A percentile compares a stretch with the other conserved stretches of the same genome.
Conservation (phyloP, 2,329 filamentous ascomycete species). For the Fusarium bulbicola region DNA sequence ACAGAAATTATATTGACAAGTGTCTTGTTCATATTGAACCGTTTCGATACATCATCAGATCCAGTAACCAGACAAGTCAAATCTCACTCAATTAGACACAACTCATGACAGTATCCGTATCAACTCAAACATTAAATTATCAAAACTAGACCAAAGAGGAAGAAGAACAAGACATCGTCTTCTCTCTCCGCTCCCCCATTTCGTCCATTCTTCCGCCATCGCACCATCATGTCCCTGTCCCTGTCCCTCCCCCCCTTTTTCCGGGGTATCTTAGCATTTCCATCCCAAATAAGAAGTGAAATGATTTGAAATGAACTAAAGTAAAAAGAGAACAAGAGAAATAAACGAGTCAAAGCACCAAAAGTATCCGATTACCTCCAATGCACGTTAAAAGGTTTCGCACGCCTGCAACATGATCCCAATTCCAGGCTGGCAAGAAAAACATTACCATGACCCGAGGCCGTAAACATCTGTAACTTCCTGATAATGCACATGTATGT, state of each 20-base stretch:
- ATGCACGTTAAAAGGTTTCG: conserved; percentile 6
- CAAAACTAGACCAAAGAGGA: conserved; percentile 23
- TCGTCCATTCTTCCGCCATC: conserved; percentile 2
- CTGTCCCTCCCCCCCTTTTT: conserved; percentile 26
- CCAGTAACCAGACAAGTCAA: too few species aligned
- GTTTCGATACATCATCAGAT: not conserved
- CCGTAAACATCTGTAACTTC: conserved; percentile 33
- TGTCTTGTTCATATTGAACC: not conserved
- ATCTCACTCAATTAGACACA: not conserved
- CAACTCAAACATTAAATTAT: conserved; percentile 29
- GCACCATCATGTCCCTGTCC: conserved; percentile 14
- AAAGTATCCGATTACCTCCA: conserved; percentile 17
- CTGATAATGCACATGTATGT: conserved; percentile 37
- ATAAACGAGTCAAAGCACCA: conserved; percentile 23
- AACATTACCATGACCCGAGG: conserved; percentile 15
- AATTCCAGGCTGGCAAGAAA: conserved; percentile 16
- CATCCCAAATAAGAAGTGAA: conserved; percentile 19
- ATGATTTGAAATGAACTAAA: not conserved
- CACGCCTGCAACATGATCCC: conserved; percentile 22
- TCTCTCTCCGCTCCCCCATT: not conserved
- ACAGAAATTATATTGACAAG: not conserved
- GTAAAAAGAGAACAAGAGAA: not conserved
- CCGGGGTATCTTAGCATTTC: conserved; percentile 36
- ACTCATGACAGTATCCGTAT: not conserved
- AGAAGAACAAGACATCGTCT: conserved; percentile 15